Conservation (phyloP, 2,329 filamentous ascomycete species). For the Macroventuria anomochaeta region DNA sequence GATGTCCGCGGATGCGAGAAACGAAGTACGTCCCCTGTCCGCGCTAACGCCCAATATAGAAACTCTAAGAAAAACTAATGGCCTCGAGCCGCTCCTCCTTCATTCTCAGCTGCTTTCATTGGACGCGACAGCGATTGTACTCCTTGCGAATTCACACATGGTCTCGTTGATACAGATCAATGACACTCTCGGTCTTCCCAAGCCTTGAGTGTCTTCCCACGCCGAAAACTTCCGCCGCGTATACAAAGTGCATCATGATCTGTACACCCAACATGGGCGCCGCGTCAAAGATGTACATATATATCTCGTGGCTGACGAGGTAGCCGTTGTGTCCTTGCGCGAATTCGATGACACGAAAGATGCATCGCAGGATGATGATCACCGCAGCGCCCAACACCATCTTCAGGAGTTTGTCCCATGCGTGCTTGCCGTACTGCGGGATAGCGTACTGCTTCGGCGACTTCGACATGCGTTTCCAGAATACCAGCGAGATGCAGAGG, state of each 20-base stretch:
- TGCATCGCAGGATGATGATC: constrained; percentile 57
- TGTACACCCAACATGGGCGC: constrained; percentile 53
- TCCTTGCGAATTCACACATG: background rate
- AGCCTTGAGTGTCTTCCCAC: constrained; percentile 11
- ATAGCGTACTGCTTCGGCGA: constrained; percentile 19
- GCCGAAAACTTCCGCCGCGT: constrained; percentile 28
- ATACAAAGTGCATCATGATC: constrained; percentile 36
- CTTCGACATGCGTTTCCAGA: constrained; percentile 29
- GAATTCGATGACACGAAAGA: constrained; percentile 60
- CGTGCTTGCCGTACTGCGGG: constrained; percentile 43
- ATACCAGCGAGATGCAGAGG: constrained; percentile 29
- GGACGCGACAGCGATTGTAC: background rate
- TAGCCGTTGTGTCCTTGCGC: constrained; percentile 53
- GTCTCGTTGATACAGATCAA: constrained; percentile 26
- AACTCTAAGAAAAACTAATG: background rate
- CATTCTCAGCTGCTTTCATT: background rate
- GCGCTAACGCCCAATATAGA: background rate
- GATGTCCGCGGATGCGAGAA: constrained; percentile 6
- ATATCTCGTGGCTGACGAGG: constrained; percentile 53
- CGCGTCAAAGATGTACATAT: constrained; percentile 56
- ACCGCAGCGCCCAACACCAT: constrained; percentile 53
- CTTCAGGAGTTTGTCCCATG: constrained; percentile 47
- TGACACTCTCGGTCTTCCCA: constrained; percentile 26
- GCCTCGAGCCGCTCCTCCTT: background rate
- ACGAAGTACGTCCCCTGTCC: constrained; percentile 19